Evolutionary conservation across 805 yeast species (phyloP), one percentile per base, ranked within the genome.

Genomic region (Jamesozyma gamospora): DNA sequence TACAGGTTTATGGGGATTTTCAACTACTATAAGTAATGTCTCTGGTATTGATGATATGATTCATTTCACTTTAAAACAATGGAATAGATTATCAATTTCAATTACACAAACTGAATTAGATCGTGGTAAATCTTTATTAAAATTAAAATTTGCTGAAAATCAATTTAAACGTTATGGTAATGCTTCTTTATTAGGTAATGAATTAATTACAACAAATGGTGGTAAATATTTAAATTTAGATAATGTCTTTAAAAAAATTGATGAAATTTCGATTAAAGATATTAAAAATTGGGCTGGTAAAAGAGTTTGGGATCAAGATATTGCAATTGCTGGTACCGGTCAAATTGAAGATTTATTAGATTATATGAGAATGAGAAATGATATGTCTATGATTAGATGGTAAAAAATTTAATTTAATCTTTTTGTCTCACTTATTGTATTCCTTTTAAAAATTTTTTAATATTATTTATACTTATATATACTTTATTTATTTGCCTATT

Each of bases 351-450:
- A 71, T 50, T 70, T 83, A 65, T 70, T 82, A 61, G 94, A 83
- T 65, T 83, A 83, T 77, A 71, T 69, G 75, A 79, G 90, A 77
- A 68, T 77, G 64, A 81, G 94, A 79, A 80, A 79, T 67, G 88
- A 81, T 58, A 83, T 84, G 87, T 75, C 92, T 56, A 75, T 81
- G 84, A 71, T 82, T 79, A 82, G 94, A 81, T 76, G 81, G 81
- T 76, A 62, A 63, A 45, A 8, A 17, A 8, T 13, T 17, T 4
- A 21, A n/a, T n/a, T 18, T 26, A 14, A 32, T 5, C 26, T 32
- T 32, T 14, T 32, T 6, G 7, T 28, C 30, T 28, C n/a, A n/a
- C n/a, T n/a, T n/a, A n/a, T 27, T 27, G 8, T n/a, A n/a, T n/a
- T 4, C 21, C 13, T 33, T n/a, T 28, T 19, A 4, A 24, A 10